These are phyloP conservation scores for Aspergillus sp. DNA, from an alignment of 2,329 filamentous ascomycete genomes.

Conservation along the genomic window DNA sequence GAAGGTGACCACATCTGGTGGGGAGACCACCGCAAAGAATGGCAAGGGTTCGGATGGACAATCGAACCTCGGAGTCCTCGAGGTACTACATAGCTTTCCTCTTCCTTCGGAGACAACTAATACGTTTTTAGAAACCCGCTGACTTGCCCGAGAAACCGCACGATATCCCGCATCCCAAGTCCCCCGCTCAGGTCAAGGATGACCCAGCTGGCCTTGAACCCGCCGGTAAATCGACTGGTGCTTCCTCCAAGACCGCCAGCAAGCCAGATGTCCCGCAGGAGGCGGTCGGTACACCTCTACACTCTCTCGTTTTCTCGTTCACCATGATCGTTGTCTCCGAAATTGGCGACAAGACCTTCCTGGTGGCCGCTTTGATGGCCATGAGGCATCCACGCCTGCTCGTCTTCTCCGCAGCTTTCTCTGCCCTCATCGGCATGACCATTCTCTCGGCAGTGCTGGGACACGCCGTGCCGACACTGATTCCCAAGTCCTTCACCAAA, in stretches of 20 bases:
- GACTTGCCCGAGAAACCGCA: constrained; percentile 75
- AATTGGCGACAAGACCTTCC: constrained; percentile 96
- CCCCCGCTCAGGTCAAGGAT: constrained; percentile 42
- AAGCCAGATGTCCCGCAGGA: constrained; percentile 25
- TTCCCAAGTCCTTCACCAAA: constrained; percentile 87
- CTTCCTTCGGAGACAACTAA: background rate
- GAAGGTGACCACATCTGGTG: constrained; percentile 48
- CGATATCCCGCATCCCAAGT: constrained; percentile 65
- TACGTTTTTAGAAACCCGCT: constrained; percentile 63
- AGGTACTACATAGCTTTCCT: constrained; percentile 45
- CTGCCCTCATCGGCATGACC: constrained; percentile 89
- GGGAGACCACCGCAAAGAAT: constrained; percentile 29
- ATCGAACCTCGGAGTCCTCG: constrained; percentile 44
- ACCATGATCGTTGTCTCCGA: constrained; percentile 98
- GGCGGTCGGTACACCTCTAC: constrained; percentile 65
- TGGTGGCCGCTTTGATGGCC: constrained; percentile 95
- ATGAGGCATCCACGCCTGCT: constrained; percentile 95
- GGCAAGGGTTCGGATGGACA: constrained; percentile 36
- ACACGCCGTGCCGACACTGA: constrained; percentile 82
- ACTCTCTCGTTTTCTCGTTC: constrained; percentile 87
- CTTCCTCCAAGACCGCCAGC: constrained; percentile 1
- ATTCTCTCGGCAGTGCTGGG: constrained; percentile 87
- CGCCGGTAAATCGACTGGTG: constrained; percentile 29
- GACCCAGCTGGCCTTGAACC: constrained; percentile 26
- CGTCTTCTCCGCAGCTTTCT: constrained; percentile 92